A percentile compares a stretch with the other conserved stretches of the same genome.
phyloP scores from a whole-genome alignment of 768 basidiomycete genomes.

The Flagelloscypha sp. region DNA sequence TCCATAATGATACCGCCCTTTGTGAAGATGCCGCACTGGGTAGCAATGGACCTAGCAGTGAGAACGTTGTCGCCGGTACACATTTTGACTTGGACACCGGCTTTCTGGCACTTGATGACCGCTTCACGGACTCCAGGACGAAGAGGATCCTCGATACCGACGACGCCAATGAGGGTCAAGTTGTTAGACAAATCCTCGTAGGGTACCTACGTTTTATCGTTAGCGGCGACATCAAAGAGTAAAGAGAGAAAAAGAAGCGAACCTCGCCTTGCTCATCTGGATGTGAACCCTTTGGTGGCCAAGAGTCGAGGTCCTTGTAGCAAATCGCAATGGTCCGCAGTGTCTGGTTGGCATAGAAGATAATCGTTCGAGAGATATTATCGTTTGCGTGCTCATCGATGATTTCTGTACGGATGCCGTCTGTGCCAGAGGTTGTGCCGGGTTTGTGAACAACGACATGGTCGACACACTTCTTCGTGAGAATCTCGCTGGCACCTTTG shows the following conservation, averaged over 20 bases:
- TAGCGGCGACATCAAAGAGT: slow-evolving; percentile 6
- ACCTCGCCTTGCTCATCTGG: slow-evolving; percentile 47
- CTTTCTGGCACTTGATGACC: slow-evolving; percentile 77
- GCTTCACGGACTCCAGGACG: slow-evolving; percentile 85
- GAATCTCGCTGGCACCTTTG: slow-evolving; percentile 93
- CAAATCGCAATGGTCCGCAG: slow-evolving; percentile 92
- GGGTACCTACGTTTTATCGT: slow-evolving; percentile 37
- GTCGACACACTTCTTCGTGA: slow-evolving; percentile 63
- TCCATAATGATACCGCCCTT: slow-evolving; percentile 97
- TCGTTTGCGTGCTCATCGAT: slow-evolving; percentile 65
- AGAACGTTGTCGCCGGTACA: slow-evolving; percentile 97
- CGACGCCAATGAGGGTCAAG: slow-evolving; percentile 80
- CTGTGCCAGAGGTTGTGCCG: slow-evolving; percentile 13
- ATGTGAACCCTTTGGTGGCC: slow-evolving; percentile 61
- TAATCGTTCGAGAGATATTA: slow-evolving; percentile 89
- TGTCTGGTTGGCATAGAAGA: slow-evolving; percentile 96
- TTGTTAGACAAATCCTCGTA: slow-evolving; percentile 63
- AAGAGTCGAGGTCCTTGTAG: slow-evolving; percentile 77
- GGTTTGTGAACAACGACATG: slow-evolving; percentile 63
- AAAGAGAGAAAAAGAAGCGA: slow-evolving; percentile 10
- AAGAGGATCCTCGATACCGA: slow-evolving; percentile 94
- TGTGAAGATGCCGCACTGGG: slow-evolving; percentile 92
- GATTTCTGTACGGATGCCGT: slow-evolving; percentile 41
- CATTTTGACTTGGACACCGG: slow-evolving; percentile 95
- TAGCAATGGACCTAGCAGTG: slow-evolving; percentile 92